Base-by-base conservation (phyloP, 2,329 filamentous ascomycete species). In the Aphanoascus verrucosus region DNA sequence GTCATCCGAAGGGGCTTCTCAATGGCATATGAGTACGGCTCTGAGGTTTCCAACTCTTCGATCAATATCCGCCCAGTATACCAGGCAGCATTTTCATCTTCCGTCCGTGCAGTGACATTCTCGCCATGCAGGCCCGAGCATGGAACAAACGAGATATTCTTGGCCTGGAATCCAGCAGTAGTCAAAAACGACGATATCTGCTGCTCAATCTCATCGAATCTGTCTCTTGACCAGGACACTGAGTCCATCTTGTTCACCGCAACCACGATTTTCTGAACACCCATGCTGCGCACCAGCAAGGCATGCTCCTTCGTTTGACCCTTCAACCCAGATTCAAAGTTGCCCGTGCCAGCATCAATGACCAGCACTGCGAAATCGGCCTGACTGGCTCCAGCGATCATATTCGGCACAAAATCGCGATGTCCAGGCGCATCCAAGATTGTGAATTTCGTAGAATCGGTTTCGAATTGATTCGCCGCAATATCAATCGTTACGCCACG, bases 401-500 rank as follows among this genome's bases (percentile, higher is more conserved):
- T 98, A 68, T 96, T 98, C 0, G 93, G 93, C 17, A 98, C 89
- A 65, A 97, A 98, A 66, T 98, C 93, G 56, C 84, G 81, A 69
- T 98, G 93, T 0, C 93, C 93, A 0, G 93, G 93, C 0, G 93
- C 91, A 66, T 98, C 93, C 3, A 98, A 77, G 44, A 98, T 95
- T 1, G 93, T 97, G 64, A 97, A 97, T 9, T 79, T 80, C 0
- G 88, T 93, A 49, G 79, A 85, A 1, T 87, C 83, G 0, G 94
- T 98, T 65, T 94, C 87, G 64, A 98, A 98, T 59, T 89, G 83
- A 65, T 94, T 94, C 15, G 86, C 94, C 7, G 93, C 91, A 63
- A 97, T 93, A 65, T 98, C 93, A 47, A 98, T 95, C 0, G 93
- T 98, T 6, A 98, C 88, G 43, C 93, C 93, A 55, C 90, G 82